These are phyloP conservation scores for Diaporthe velutina DNA, from an alignment of 2,329 filamentous ascomycete genomes.

Conservation along the genomic window DNA sequence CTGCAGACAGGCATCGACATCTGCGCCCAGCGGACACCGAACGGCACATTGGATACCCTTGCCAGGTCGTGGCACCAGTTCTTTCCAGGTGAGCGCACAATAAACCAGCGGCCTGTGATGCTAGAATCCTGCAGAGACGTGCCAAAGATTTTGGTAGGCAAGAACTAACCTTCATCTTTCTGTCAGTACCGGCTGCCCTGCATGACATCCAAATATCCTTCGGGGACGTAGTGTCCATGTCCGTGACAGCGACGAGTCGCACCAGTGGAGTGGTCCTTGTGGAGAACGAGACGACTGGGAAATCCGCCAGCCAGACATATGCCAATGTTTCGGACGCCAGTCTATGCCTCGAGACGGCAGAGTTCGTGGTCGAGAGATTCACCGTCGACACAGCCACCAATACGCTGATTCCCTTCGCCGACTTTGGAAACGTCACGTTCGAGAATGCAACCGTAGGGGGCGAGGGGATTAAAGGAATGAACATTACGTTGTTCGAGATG, in stretches of 20 bases:
- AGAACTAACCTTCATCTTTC: neutral
- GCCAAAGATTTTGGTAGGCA: no score
- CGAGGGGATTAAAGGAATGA: neutral
- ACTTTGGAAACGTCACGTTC: neutral
- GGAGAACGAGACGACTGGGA: neutral
- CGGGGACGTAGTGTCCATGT: neutral
- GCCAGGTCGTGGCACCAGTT: slow-evolving; percentile 6
- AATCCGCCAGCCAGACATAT: neutral
- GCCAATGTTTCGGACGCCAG: neutral
- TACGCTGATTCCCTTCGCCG: neutral
- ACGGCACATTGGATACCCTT: slow-evolving; percentile 5
- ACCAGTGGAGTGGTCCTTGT: neutral
- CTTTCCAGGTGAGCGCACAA: neutral
- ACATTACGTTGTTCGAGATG: slow-evolving; percentile 14
- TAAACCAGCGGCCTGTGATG: neutral
- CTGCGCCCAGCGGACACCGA: neutral
- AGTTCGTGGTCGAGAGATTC: slow-evolving; percentile 11
- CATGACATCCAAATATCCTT: slow-evolving; percentile 15
- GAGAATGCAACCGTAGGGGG: neutral
- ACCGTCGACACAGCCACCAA: neutral
- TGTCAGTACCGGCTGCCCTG: neutral
- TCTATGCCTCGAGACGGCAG: neutral
- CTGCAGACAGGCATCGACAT: neutral
- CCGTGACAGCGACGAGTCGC: neutral
- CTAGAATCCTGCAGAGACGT: neutral